phyloP scores from a whole-genome alignment of 2,329 filamentous ascomycete genomes.

The Ophidiomyces ophidiicola region DNA sequence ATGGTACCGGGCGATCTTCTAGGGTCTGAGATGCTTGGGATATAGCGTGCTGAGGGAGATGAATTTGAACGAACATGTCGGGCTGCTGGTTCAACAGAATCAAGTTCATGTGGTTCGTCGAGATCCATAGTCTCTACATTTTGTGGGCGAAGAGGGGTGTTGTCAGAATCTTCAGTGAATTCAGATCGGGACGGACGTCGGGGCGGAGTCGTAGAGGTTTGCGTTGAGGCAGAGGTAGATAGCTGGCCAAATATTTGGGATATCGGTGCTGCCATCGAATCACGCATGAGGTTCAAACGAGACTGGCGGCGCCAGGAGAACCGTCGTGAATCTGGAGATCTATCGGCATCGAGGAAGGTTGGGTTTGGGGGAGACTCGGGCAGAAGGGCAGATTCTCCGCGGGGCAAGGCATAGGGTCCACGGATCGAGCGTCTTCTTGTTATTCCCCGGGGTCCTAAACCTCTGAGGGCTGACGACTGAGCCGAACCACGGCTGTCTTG shows the following conservation, averaged over 20 bases:
- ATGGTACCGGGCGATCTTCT: slow-evolving; percentile 28
- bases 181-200: slow-evolving; percentile 22
- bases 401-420: slow-evolving; percentile 30
- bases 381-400: slow-evolving; percentile 23
- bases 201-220: slow-evolving; percentile 20
- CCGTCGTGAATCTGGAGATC: slow-evolving; percentile 22
- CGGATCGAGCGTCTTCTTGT: slow-evolving; percentile 30
- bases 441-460: slow-evolving; percentile 29
- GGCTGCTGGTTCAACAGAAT: slow-evolving; percentile 32
- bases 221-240: slow-evolving; percentile 17
- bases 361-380: slow-evolving; percentile 22
- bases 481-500: slow-evolving; percentile 25
- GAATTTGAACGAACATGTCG: slow-evolving; percentile 14
- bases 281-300: slow-evolving; percentile 32
- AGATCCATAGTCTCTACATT: slow-evolving; percentile 33
- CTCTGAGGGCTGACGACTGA: slow-evolving; percentile 33
- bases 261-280: slow-evolving; percentile 34
- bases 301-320: slow-evolving; percentile 31
- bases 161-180: slow-evolving; percentile 24
- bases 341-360: slow-evolving; percentile 21
- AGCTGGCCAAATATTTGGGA: slow-evolving; percentile 35
- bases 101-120: slow-evolving; percentile 31
- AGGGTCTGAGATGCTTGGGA: slow-evolving; percentile 19
- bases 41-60: slow-evolving; percentile 6
- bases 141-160: slow-evolving; percentile 26